Percentiles rank a stretch among this genome's conserved stretches.
Conservation (phyloP, 305 asterid species). For the Fraxinus albicans region DNA sequence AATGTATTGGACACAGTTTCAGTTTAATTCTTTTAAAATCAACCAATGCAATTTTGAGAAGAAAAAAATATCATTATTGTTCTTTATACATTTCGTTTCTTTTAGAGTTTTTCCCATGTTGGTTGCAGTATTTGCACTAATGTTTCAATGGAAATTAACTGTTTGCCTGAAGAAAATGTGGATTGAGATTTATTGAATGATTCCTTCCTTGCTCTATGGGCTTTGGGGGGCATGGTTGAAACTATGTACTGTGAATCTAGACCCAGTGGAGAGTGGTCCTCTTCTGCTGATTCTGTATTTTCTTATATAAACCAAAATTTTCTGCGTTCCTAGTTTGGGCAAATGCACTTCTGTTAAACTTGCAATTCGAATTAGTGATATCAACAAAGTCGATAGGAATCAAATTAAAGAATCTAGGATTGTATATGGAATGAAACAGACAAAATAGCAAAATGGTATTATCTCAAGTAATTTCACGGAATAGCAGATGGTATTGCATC, state of each 20-base stretch:
- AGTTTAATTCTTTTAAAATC: neutral
- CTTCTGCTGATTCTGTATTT: neutral
- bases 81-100: neutral
- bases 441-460: neutral
- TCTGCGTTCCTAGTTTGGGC: neutral
- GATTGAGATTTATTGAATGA: neutral
- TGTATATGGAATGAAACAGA: neutral
- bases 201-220: neutral
- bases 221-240: neutral
- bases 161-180: neutral
- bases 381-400: neutral
- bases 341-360: neutral
- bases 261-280: neutral
- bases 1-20: neutral
- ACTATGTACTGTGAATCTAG: neutral
- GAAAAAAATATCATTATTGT: neutral
- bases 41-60: neutral
- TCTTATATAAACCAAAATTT: neutral
- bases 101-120: neutral
- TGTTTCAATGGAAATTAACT: neutral
- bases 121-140: neutral
- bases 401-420: neutral
- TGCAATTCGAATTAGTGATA: neutral
- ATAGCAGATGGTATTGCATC: neutral
- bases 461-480: neutral